A percentile compares a stretch with the other conserved stretches of the same genome.
Conservation (phyloP, 768 basidiomycete species). For the Termitomyces sp. region DNA sequence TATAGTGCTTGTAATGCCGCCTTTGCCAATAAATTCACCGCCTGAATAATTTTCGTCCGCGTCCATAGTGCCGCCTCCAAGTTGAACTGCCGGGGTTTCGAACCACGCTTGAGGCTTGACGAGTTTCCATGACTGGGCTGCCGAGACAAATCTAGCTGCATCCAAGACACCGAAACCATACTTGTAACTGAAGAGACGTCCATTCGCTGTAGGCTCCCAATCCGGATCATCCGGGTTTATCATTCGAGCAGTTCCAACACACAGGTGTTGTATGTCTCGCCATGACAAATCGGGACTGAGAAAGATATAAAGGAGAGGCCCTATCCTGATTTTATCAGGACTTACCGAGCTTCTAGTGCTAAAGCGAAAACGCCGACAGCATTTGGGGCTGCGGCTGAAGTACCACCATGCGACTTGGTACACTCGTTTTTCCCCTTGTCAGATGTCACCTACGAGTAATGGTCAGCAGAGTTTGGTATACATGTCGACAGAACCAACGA, state of each 20-base stretch:
- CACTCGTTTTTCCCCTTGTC: slow-evolving; percentile 86
- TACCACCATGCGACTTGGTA: slow-evolving; percentile 83
- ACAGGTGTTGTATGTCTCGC: slow-evolving; percentile 93
- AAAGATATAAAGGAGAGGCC: slow-evolving; percentile 1
- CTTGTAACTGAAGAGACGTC: slow-evolving; percentile 74
- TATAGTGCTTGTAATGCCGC: slow-evolving; percentile 61
- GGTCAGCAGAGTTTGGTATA: slow-evolving; percentile 11
- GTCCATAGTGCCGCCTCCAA: slow-evolving; percentile 57
- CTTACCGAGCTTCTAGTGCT: slow-evolving; percentile 79
- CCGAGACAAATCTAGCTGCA: slow-evolving; percentile 74
- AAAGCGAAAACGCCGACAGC: slow-evolving; percentile 93
- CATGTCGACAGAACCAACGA: slow-evolving; percentile 50
- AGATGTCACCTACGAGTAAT: slow-evolving; percentile 71
- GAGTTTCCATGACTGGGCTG: slow-evolving; percentile 74
- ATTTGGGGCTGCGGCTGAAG: slow-evolving; percentile 96
- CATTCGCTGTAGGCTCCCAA: slow-evolving; percentile 80
- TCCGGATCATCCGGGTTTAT: slow-evolving; percentile 90
- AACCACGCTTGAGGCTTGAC: slow-evolving; percentile 97
- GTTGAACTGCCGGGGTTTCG: slow-evolving; percentile 64
- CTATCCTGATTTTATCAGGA: background rate
- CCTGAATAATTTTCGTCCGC: slow-evolving; percentile 48
- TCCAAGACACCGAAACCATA: slow-evolving; percentile 93
- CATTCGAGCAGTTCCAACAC: slow-evolving; percentile 65
- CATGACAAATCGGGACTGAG: slow-evolving; percentile 88
- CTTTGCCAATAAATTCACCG: slow-evolving; percentile 59